Evolutionary conservation across 2,329 filamentous ascomycete genomes (phyloP).

Genomic region (Microsporum canis): DNA sequence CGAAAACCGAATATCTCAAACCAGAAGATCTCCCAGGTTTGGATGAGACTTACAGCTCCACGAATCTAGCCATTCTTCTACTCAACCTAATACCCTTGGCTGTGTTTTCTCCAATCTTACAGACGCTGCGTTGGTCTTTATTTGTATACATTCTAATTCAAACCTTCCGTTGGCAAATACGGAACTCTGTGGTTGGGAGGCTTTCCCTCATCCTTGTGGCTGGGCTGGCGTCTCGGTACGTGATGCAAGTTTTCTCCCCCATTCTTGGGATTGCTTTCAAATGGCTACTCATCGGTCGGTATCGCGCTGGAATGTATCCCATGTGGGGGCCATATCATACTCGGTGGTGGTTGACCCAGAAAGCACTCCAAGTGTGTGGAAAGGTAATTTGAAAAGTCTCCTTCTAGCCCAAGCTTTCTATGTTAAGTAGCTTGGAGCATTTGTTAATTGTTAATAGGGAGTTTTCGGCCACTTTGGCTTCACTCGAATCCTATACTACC

Average conservation of each 20-base stretch:
- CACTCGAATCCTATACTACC: neutral
- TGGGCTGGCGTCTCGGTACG: neutral
- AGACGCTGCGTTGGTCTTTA: neutral
- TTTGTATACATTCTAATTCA: neutral
- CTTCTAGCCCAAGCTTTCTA: neutral
- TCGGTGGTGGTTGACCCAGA: conserved; percentile 5
- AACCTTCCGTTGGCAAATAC: neutral
- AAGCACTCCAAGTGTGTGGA: neutral
- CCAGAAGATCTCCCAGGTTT: neutral
- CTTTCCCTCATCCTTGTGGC: neutral
- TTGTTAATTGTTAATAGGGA: neutral
- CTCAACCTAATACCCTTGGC: neutral
- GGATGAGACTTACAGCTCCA: neutral
- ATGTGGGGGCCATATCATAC: conserved; percentile 5
- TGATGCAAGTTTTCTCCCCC: neutral
- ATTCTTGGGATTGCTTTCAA: neutral
- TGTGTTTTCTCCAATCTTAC: neutral
- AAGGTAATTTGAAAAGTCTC: neutral
- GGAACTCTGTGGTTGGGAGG: neutral
- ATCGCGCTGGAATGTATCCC: neutral
- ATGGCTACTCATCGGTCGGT: conserved; percentile 3
- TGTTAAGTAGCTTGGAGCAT: neutral
- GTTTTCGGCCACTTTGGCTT: neutral
- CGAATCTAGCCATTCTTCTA: neutral
- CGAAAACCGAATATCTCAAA: neutral